These are phyloP conservation scores for Aspergillus avenaceus DNA, from an alignment of 495 filamentous ascomycete species.

Conservation along the genomic window DNA sequence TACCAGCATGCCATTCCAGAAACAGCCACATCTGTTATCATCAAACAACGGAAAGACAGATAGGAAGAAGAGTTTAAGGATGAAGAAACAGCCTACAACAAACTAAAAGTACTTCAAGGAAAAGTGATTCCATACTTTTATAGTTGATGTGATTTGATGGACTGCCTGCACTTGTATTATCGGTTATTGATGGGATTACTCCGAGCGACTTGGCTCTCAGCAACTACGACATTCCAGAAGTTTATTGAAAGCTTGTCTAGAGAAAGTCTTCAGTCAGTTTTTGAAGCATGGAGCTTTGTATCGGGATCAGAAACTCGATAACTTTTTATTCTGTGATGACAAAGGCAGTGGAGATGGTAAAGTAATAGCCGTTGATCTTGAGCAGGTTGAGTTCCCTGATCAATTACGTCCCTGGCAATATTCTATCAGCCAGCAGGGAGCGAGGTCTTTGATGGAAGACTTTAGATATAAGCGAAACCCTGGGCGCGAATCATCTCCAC, in stretches of 20 bases:
- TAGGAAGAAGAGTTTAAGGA: not conserved
- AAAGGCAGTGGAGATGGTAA: not conserved
- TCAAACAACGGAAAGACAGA: slow-evolving; percentile 11
- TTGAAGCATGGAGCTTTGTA: slow-evolving; percentile 6
- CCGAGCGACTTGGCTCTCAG: slow-evolving; percentile 1
- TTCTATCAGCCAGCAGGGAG: too few species aligned
- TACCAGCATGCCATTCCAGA: too few species aligned
- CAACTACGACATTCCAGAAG: not conserved
- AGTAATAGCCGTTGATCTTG: slow-evolving; percentile 9
- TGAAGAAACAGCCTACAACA: slow-evolving; percentile 1
- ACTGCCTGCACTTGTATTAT: slow-evolving; percentile 7
- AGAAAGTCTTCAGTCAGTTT: slow-evolving; percentile 2
- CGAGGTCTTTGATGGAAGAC: too few species aligned
- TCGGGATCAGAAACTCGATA: slow-evolving; percentile 10
- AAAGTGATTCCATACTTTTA: slow-evolving; percentile 5
- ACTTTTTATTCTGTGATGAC: slow-evolving; percentile 8
- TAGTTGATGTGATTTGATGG: slow-evolving; percentile 7
- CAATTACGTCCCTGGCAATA: slow-evolving; percentile 3
- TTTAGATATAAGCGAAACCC: too few species aligned
- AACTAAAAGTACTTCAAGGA: slow-evolving; percentile 8
- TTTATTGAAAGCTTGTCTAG: not conserved
- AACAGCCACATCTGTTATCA: slow-evolving; percentile 5
- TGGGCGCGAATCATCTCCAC: too few species aligned
- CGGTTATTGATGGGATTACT: slow-evolving; percentile 4
- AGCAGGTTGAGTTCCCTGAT: slow-evolving; percentile 7